Evolutionary conservation across 164 flowering plant genomes (phyloP), one percentile per base, ranked within the genome.

Genomic region (Nymphaea colorata): DNA sequence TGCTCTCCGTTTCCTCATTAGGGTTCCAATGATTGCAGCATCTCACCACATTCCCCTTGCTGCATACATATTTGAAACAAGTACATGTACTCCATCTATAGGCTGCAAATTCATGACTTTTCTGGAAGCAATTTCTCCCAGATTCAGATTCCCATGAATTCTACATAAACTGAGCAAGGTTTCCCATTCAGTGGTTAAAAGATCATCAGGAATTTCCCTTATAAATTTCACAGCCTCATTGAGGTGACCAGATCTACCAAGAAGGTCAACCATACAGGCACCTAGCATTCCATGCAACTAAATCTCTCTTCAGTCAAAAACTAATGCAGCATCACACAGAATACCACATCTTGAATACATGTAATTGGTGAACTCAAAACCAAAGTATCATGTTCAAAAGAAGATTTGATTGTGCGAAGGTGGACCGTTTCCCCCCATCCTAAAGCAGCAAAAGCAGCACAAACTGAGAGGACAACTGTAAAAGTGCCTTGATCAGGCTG

Each of bases 401-500:
- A 74, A 66, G 42, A 66, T 68, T 70, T 76, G 16, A 75, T 70
- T 16, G 69, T 72, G 41, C 43, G 61, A n/a, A 45, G 66, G 62
- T 80, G 85, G 61, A 78, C 12, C 16, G 70, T 64, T 62, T 59
- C 76, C 59, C 82, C 82, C 70, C 73, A 77, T 57, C 66, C 67
- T 61, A 76, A 72, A 11, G 68, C 45, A 55, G 84, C 78, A 61
- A 77, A 78, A 55, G 47, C 41, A 53, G 79, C 79, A 69, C 81
- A 76, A 4, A 69, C 59, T 2, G 82, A 76, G 55, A 77, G 59
- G 3, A 77, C 62, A 61, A 66, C 59, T 15, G 79, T 69, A 66
- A 74, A 74, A n/a, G 84, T 79, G 47, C 73, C 73, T 70, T 82
- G 79, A 77, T 77, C 79, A 42, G 82, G 81, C 69, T 65, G 70